Evolutionary conservation across 2,329 filamentous ascomycete species (phyloP).

Genomic region (Alternaria arborescens): DNA sequence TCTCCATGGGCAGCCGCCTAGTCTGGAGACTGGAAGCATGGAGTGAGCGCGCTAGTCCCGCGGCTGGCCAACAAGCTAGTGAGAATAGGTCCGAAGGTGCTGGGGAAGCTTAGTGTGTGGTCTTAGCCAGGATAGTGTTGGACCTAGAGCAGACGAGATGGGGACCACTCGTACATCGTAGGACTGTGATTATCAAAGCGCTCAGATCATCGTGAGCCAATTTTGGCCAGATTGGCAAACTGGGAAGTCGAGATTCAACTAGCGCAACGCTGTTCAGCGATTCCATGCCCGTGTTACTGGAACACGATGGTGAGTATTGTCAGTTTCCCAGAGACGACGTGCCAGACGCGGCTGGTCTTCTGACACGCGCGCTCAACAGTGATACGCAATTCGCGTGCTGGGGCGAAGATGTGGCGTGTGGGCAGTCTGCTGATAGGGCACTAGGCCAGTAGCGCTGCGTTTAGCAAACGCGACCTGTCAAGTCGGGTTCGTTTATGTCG

Average conservation of each 20-base stretch:
- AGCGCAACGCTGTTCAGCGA: slow-evolving; percentile 3
- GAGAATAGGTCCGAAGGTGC: slow-evolving; percentile 25
- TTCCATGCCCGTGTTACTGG: neutral
- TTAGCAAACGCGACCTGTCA: slow-evolving; percentile 25
- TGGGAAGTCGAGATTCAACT: slow-evolving; percentile 11
- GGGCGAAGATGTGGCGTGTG: slow-evolving; percentile 21
- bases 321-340: neutral
- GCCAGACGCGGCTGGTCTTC: slow-evolving; percentile 1
- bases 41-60: slow-evolving; percentile 25
- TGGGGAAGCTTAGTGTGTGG: slow-evolving; percentile 15
- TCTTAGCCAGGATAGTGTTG: slow-evolving; percentile 16
- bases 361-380: slow-evolving; percentile 12
- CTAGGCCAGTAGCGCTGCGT: slow-evolving; percentile 23
- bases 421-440: slow-evolving; percentile 23
- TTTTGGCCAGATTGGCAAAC: neutral
- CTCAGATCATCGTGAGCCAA: slow-evolving; percentile 12
- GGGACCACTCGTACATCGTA: slow-evolving; percentile 17
- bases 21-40: slow-evolving; percentile 34
- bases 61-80: slow-evolving; percentile 24
- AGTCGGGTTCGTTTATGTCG: slow-evolving; percentile 15
- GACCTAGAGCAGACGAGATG: slow-evolving; percentile 30
- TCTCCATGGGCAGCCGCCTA: slow-evolving; percentile 33
- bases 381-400: slow-evolving; percentile 10
- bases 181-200: slow-evolving; percentile 15
- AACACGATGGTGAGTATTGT: slow-evolving; percentile 3